Evolutionary conservation across 2,329 filamentous ascomycete species (phyloP), one percentile per base, ranked within the genome.

Genomic region (Ophiostoma sp.): DNA sequence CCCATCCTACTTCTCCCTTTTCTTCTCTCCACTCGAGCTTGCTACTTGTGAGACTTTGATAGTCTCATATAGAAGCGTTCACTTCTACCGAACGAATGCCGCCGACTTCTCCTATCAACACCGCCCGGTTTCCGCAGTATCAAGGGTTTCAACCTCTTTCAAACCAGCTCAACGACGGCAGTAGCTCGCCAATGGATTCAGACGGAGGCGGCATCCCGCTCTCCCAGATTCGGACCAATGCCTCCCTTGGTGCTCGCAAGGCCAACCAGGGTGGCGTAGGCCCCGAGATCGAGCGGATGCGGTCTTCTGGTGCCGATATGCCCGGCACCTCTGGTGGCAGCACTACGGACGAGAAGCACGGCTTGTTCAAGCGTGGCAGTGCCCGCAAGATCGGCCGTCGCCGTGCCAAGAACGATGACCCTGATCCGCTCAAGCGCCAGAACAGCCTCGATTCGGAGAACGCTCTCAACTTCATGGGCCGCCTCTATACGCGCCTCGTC

Each of bases 401-500:
- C 69, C 83, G 79, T 65, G 74, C 77, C 40, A 78, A 81, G 75
- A 77, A 80, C 75, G 27, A 27, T 27, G 75, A 79, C n/a, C 75
- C 80, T 38, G 47, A 52, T 5, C 3, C 40, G 7, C 76, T 74
- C 4, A 74, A 79, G 3, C 76, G 77, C 64, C 80, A 83, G 45
- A 80, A 80, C 69, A 83, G 81, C 8, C 77, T 80, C 68, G 78
- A 79, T 69, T 76, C 76, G 7, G 83, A 86, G 1, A 76, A 84
- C 44, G 80, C 81, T 44, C 78, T 91, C 71, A 91, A 87, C 73
- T 84, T 84, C 70, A 85, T 91, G 81, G 89, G 89, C 62, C 82
- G 82, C 70, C 74, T 91, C 47, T 89, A 91, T 77, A 81, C 83
- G 74, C 88, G 84, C 75, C 82, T 91, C 71, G 79, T 90, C 70